Evolutionary conservation across 768 basidiomycete genomes (phyloP).

Genomic region (Pholiota conissans): DNA sequence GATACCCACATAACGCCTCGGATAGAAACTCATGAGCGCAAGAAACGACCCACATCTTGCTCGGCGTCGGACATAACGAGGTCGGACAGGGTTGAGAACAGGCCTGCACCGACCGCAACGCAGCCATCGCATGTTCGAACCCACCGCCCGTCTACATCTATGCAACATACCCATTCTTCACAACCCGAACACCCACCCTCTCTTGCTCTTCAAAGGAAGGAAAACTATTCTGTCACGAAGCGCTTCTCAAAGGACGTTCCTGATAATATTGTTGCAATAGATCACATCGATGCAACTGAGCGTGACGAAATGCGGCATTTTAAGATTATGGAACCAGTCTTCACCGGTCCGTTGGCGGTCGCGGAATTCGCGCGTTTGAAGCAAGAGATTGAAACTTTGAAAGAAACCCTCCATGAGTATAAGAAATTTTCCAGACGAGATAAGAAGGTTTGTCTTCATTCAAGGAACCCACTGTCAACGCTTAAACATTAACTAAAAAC

Average conservation of each 20-base stretch:
- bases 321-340: background rate
- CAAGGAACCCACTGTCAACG: background rate
- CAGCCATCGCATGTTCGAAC: background rate
- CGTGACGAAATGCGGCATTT: background rate
- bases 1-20: background rate
- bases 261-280: background rate
- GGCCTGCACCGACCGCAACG: background rate
- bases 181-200: background rate
- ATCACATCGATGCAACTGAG: background rate
- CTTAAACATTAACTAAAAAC: background rate
- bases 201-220: conserved; percentile 1
- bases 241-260: background rate
- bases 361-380: conserved; percentile 56
- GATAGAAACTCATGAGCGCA: background rate
- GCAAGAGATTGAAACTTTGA: conserved; percentile 57
- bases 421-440: conserved; percentile 57
- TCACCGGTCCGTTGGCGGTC: conserved; percentile 36
- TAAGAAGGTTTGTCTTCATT: conserved; percentile 44
- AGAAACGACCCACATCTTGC: background rate
- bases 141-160: background rate
- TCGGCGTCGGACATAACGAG: background rate
- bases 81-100: background rate
- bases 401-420: conserved; percentile 44
- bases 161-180: background rate
- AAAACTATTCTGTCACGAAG: background rate